Base-by-base conservation (phyloP, 306 rosid genomes). In the Quercus agrifolia region DNA sequence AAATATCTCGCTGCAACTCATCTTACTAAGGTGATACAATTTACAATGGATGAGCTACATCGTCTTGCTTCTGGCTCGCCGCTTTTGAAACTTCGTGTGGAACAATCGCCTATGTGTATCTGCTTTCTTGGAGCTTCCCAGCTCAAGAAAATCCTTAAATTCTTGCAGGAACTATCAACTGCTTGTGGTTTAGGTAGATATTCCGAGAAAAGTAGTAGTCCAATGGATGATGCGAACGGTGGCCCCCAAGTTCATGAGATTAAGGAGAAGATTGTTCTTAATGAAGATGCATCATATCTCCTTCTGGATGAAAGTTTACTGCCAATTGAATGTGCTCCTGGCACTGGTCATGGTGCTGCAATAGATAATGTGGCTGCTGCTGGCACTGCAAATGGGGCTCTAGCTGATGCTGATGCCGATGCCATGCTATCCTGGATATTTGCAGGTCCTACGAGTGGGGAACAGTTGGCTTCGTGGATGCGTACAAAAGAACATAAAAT, bases 81-180 rank as follows among this genome's bases (percentile, higher is more conserved):
- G 86, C 93, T 93, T 89, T 86, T 89, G 69, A 90, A 86, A 85
- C 91, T 79, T 73, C 94, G 91, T 49, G 80, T 93, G 56, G 91
- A 91, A 58, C 99, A 83, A 86, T 79, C 97, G 55, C 98, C 99
- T 56, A 78, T 80, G 76, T 93, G 97, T 78, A 88, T 96, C 81
- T 96, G 94, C 96, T 93, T 96, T 87, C 79, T 96, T 49, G 99
- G 93, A 67, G 94, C 91, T 75, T 61, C 87, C 33, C 93, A 87
- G 85, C 96, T 96, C 66, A 82, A 83, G 89, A 96, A 91, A 86
- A 87, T 96, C 83, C 94, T 90, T 71, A 93, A 91, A 62, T 91
- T 90, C 84, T 91, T 96, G 88, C 98, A 96, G 88, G 98, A 93
- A 74, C 66, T 96, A 56, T 89, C 92, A 68, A 90, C 81, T 70